Evolutionary conservation across 2,329 filamentous ascomycete species (phyloP).

Genomic region (Aspergillus brunneoviolaceus): DNA sequence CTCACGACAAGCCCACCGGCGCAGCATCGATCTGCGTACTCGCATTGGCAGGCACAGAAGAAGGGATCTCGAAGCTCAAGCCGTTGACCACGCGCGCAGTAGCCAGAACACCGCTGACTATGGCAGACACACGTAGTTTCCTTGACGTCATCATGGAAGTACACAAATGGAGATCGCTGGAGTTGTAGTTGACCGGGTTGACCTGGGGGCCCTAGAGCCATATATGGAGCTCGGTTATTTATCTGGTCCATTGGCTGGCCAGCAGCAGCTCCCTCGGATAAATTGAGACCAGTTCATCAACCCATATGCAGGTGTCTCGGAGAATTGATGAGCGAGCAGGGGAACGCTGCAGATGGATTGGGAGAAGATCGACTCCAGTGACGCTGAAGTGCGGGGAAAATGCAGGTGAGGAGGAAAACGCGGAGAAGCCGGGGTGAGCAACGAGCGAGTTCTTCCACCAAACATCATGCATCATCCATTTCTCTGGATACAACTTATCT

Average conservation of each 20-base stretch:
- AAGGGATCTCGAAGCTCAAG: slow-evolving; percentile 38
- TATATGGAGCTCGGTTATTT: slow-evolving; percentile 2
- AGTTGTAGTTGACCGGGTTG: background rate
- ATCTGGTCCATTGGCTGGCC: background rate
- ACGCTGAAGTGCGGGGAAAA: background rate
- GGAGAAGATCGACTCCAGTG: background rate
- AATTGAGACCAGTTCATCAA: background rate
- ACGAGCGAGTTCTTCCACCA: slow-evolving; percentile 5
- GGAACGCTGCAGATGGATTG: background rate
- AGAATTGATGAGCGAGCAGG: background rate
- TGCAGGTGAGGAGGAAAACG: background rate
- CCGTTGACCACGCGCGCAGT: slow-evolving; percentile 9
- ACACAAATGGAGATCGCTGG: no score
- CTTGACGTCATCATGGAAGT: background rate
- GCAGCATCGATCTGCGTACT: slow-evolving; percentile 39
- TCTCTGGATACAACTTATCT: no score
- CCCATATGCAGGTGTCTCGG: background rate
- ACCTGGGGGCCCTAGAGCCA: background rate
- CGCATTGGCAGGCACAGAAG: slow-evolving; percentile 32
- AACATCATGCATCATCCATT: background rate
- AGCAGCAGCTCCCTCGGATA: background rate
- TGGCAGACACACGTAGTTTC: background rate
- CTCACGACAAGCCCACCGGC: slow-evolving; percentile 50
- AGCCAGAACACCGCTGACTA: background rate
- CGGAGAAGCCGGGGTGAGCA: background rate